Percentiles rank a stretch among this genome's conserved stretches.
Evolutionary conservation across 2,329 filamentous ascomycete genomes (phyloP).

Genomic region (Zasmidium angulare): DNA sequence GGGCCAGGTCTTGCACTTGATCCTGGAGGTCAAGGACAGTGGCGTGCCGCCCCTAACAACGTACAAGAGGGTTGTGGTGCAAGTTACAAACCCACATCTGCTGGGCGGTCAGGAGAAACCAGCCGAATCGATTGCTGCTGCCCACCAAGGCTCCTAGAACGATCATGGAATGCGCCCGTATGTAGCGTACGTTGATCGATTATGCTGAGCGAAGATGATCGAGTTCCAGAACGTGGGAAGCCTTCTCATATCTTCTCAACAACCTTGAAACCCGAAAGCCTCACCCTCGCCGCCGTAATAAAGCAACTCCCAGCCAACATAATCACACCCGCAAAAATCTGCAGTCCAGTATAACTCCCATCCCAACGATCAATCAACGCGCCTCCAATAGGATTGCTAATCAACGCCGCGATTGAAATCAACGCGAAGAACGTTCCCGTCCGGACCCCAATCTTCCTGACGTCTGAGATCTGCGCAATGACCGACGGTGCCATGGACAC

Average conservation of each 20-base stretch:
- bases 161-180: no score
- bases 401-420: conserved; percentile 63
- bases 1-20: conserved; percentile 8
- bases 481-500: conserved; percentile 63
- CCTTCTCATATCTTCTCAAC: neutral
- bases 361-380: conserved; percentile 54
- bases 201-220: no score
- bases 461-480: conserved; percentile 68
- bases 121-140: conserved; percentile 7
- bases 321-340: conserved; percentile 64
- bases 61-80: conserved; percentile 10
- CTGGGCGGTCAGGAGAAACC: neutral
- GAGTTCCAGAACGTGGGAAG: no score
- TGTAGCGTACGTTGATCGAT: no score
- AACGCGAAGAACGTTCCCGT: conserved; percentile 64
- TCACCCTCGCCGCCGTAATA: conserved; percentile 40
- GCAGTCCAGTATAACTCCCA: conserved; percentile 59
- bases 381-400: conserved; percentile 45
- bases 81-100: conserved; percentile 6
- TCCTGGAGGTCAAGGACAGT: conserved; percentile 7
- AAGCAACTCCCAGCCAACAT: conserved; percentile 44
- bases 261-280: conserved; percentile 32
- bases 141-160: neutral
- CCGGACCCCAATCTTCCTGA: conserved; percentile 67
- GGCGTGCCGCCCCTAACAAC: conserved; percentile 9